These are phyloP conservation scores for Candida glucosophila DNA, from an alignment of 1,139 yeast genomes.

Conservation along the genomic window DNA sequence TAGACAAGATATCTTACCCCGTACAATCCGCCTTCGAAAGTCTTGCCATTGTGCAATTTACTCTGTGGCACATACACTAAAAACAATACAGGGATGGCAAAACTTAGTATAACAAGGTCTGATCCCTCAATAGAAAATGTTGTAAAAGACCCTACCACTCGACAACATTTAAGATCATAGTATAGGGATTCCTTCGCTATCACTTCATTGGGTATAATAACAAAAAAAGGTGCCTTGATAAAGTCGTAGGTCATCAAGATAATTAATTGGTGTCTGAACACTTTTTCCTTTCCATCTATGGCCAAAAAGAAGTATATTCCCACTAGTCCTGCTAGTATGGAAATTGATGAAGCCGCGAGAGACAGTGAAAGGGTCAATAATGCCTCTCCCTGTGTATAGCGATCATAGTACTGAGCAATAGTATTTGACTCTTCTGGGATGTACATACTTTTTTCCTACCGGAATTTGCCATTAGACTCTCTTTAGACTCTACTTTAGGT, in stretches of 20 bases:
- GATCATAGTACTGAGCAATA: slow-evolving; percentile 2
- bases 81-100: slow-evolving; percentile 77
- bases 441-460: too few species aligned
- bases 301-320: slow-evolving; percentile 50
- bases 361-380: slow-evolving; percentile 2
- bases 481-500: too few species aligned
- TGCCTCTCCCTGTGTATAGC: slow-evolving; percentile 3
- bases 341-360: slow-evolving; percentile 41
- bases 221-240: slow-evolving; percentile 60
- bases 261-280: slow-evolving; percentile 69
- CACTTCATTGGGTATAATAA: slow-evolving; percentile 64
- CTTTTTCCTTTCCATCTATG: slow-evolving; percentile 52
- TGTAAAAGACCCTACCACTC: slow-evolving; percentile 78
- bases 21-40: slow-evolving; percentile 70
- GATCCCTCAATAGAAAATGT: slow-evolving; percentile 82
- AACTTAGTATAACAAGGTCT: slow-evolving; percentile 72
- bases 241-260: slow-evolving; percentile 62
- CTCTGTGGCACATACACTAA: slow-evolving; percentile 56
- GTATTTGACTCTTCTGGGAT: too few species aligned
- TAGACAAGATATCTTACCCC: slow-evolving; percentile 51
- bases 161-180: slow-evolving; percentile 49
- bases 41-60: slow-evolving; percentile 34
- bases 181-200: slow-evolving; percentile 41
- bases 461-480: too few species aligned
- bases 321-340: slow-evolving; percentile 45